These are phyloP conservation scores for Teratosphaeria pseudoeucalypti DNA, from an alignment of 2,329 filamentous ascomycete species.

Conservation along the genomic window DNA sequence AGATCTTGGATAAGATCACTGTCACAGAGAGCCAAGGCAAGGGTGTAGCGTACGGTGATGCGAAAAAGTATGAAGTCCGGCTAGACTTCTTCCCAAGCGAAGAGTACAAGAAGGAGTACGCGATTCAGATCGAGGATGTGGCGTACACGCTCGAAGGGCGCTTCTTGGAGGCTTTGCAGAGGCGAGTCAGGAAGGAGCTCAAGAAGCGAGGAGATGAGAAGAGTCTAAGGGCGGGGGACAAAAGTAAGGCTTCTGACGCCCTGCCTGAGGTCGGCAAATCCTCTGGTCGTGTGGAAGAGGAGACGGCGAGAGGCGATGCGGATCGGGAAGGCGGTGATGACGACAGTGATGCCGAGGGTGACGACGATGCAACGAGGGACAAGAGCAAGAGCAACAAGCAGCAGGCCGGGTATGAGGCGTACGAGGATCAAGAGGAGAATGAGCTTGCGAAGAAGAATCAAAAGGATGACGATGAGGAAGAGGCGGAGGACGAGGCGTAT, in stretches of 20 bases:
- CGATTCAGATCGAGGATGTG: slow-evolving; percentile 69
- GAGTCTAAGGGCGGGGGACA: slow-evolving; percentile 44
- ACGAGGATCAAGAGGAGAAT: slow-evolving; percentile 85
- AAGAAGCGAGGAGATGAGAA: slow-evolving; percentile 61
- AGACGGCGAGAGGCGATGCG: slow-evolving; percentile 30
- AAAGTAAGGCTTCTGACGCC: slow-evolving; percentile 40
- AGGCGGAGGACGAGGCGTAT: slow-evolving; percentile 48
- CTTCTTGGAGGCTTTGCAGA: slow-evolving; percentile 63
- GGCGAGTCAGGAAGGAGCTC: slow-evolving; percentile 63
- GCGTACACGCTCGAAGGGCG: slow-evolving; percentile 68
- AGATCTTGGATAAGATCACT: slow-evolving; percentile 70
- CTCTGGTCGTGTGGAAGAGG: slow-evolving; percentile 46
- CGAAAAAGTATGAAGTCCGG: slow-evolving; percentile 75
- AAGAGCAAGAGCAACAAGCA: slow-evolving; percentile 66
- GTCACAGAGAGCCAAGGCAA: slow-evolving; percentile 71
- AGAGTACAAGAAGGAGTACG: slow-evolving; percentile 80
- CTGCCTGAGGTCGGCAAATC: slow-evolving; percentile 65
- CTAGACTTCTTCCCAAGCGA: slow-evolving; percentile 73
- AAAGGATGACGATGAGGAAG: slow-evolving; percentile 51
- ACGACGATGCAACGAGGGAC: slow-evolving; percentile 50
- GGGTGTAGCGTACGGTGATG: slow-evolving; percentile 56
- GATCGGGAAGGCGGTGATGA: slow-evolving; percentile 53
- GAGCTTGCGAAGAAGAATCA: slow-evolving; percentile 56
- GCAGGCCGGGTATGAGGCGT: slow-evolving; percentile 80
- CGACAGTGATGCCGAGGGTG: slow-evolving; percentile 54